Evolutionary conservation across 169 alveolate genomes (phyloP).

Genomic region (Blepharisma undulans): DNA sequence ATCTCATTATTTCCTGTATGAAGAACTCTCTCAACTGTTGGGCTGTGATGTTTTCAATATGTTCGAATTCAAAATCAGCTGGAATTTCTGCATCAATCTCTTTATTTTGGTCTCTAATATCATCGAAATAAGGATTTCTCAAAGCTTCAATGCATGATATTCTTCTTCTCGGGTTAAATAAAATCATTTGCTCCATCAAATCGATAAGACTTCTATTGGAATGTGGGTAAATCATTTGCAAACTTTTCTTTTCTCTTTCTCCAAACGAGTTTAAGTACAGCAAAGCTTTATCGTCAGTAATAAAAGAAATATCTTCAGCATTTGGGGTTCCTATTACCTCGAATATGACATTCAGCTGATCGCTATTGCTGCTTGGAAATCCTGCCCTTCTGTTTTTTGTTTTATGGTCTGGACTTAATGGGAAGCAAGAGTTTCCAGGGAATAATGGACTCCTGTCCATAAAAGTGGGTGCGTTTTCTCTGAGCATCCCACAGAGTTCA

Average conservation of each 20-base stretch:
- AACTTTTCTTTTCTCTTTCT: slow-evolving; percentile 6
- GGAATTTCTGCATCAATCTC: slow-evolving; percentile 26
- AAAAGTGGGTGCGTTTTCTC: slow-evolving; percentile 92
- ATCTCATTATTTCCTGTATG: neutral
- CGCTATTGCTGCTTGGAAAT: slow-evolving; percentile 75
- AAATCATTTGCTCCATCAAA: slow-evolving; percentile 71
- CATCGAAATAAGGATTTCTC: slow-evolving; percentile 92
- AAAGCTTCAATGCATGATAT: slow-evolving; percentile 95
- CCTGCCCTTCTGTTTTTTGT: slow-evolving; percentile 35
- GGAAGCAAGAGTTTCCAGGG: slow-evolving; percentile 97
- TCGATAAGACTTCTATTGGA: neutral
- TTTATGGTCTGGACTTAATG: slow-evolving; percentile 92
- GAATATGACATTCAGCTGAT: slow-evolving; percentile 95
- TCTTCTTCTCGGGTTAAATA: slow-evolving; percentile 93
- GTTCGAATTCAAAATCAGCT: slow-evolving; percentile 29
- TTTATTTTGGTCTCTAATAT: neutral
- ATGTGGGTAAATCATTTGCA: neutral
- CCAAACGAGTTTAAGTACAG: slow-evolving; percentile 1
- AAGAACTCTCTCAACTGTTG: slow-evolving; percentile 13
- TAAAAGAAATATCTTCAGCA: slow-evolving; percentile 74
- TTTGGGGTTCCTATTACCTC: slow-evolving; percentile 98
- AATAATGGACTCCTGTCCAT: slow-evolving; percentile 95
- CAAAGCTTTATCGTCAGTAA: slow-evolving; percentile 38
- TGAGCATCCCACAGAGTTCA: slow-evolving; percentile 94
- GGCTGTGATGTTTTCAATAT: slow-evolving; percentile 2